Conservation (phyloP, 352 stramenopile genomes). For the Pythium coloratum region DNA sequence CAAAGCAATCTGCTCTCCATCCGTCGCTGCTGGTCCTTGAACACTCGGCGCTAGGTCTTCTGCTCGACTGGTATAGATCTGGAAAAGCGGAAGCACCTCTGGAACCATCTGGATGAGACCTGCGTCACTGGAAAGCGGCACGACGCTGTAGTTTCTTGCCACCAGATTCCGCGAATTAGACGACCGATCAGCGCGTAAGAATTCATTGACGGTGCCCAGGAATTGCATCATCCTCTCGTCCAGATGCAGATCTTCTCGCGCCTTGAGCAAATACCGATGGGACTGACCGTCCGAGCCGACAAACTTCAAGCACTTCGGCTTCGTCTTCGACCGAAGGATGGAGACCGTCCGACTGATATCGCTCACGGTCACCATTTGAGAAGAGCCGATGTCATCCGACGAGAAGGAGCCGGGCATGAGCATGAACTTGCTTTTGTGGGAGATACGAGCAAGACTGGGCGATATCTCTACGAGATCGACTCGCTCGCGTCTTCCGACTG, state of each 20-base stretch:
- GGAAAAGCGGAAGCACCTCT: conserved; percentile 77
- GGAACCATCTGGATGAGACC: conserved; percentile 88
- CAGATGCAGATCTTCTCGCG: conserved; percentile 84
- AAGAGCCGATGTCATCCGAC: conserved; percentile 2
- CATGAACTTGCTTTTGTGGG: conserved; percentile 36
- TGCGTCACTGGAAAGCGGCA: conserved; percentile 75
- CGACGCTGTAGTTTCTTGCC: conserved; percentile 73
- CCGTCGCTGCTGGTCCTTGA: conserved; percentile 2
- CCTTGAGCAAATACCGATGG: conserved; percentile 87
- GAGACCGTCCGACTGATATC: conserved; percentile 33
- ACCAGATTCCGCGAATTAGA: conserved; percentile 44
- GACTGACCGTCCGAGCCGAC: conserved; percentile 67
- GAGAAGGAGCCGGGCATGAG: conserved; percentile 57
- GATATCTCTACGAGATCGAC: conserved; percentile 75
- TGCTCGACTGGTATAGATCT: conserved; percentile 66
- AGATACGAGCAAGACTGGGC: conserved; percentile 48
- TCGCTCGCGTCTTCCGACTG: conserved; percentile 44
- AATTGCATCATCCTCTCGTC: conserved; percentile 93
- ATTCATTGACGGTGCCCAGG: conserved; percentile 67
- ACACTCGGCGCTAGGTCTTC: conserved; percentile 23
- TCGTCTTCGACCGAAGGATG: conserved; percentile 81
- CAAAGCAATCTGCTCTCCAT: conserved; percentile 7
- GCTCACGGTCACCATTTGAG: conserved; percentile 20
- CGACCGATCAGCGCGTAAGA: conserved; percentile 53
- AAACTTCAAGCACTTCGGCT: conserved; percentile 84